Evolutionary conservation across 129 eudicot genomes (phyloP).

Genomic region (Gnaphalium uliginosum): DNA sequence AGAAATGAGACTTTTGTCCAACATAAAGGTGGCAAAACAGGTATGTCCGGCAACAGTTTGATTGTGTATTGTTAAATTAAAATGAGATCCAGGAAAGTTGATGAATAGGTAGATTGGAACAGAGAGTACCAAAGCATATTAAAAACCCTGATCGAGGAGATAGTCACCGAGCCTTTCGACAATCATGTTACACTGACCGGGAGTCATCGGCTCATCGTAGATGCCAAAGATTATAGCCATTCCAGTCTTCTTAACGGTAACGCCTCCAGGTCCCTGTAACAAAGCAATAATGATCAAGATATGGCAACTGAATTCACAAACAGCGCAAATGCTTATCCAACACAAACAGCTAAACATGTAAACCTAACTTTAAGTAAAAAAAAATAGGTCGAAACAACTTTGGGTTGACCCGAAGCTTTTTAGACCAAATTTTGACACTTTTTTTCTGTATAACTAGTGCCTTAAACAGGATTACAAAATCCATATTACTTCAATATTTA

Average conservation of each 20-base stretch:
- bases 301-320: neutral
- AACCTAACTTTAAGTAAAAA: neutral
- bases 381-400: neutral
- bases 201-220: slow-evolving; percentile 91
- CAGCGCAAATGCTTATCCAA: neutral
- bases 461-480: neutral
- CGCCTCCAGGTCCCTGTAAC: slow-evolving; percentile 83
- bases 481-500: neutral
- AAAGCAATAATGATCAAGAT: slow-evolving; percentile 3
- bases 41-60: neutral
- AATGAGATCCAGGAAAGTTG: neutral
- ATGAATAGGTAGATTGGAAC: neutral
- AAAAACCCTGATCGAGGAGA: slow-evolving; percentile 80
- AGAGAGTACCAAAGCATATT: slow-evolving; percentile 44
- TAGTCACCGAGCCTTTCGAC: slow-evolving; percentile 94
- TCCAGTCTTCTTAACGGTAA: slow-evolving; percentile 68
- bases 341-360: neutral
- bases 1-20: neutral
- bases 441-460: neutral
- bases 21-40: neutral
- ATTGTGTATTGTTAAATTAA: neutral
- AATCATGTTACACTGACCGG: slow-evolving; percentile 86
- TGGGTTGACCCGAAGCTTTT: neutral
- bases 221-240: slow-evolving; percentile 71
- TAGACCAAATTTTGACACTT: neutral